Conservation (phyloP, 2,329 filamentous ascomycete genomes). For the Emericellopsis atlantica region DNA sequence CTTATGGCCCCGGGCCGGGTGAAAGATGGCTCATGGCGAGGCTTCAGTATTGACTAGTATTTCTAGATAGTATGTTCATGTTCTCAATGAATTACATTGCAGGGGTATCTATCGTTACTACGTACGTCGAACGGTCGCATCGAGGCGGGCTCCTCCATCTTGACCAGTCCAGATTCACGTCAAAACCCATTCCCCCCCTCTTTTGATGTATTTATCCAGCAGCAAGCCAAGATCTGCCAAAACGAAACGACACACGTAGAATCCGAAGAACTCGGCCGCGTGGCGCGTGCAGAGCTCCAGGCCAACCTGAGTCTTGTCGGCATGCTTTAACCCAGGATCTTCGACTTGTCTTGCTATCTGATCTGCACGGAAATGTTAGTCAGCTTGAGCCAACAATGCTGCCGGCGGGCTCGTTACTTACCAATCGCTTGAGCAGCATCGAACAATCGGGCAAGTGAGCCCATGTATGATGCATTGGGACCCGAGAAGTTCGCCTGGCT, state of each 20-base stretch:
- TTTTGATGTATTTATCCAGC: slow-evolving; percentile 94
- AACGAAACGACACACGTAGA: slow-evolving; percentile 94
- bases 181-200: slow-evolving; percentile 84
- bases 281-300: slow-evolving; percentile 87
- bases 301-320: slow-evolving; percentile 87
- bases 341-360: slow-evolving; percentile 94
- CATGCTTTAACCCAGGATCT: slow-evolving; percentile 82
- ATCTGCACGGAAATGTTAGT: slow-evolving; percentile 37
- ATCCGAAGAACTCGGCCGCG: slow-evolving; percentile 94
- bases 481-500: slow-evolving; percentile 60
- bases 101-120: not conserved
- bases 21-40: too few species aligned
- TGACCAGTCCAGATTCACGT: not conserved
- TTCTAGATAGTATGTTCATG: too few species aligned
- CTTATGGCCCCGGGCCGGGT: too few species aligned
- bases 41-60: too few species aligned
- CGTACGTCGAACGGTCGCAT: not conserved
- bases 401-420: slow-evolving; percentile 35
- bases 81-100: too few species aligned
- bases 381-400: not conserved
- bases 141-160: not conserved
- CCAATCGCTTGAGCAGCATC: slow-evolving; percentile 88
- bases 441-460: slow-evolving; percentile 76
- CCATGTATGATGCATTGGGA: slow-evolving; percentile 85
- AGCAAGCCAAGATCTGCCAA: slow-evolving; percentile 71